phyloP scores from a whole-genome alignment of 2,329 filamentous ascomycete genomes.

The Scytalidium sp. region DNA sequence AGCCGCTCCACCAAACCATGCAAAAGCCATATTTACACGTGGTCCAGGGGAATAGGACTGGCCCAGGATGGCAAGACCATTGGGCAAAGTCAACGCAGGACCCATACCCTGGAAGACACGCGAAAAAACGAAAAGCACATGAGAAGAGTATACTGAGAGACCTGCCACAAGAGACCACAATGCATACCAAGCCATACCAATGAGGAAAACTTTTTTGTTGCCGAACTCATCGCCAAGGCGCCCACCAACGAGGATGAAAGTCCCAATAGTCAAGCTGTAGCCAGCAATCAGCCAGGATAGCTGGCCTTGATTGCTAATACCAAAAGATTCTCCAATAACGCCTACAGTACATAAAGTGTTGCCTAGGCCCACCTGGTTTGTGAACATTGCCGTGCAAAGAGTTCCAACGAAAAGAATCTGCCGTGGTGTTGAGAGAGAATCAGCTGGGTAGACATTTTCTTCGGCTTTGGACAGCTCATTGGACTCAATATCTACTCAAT shows the following conservation, averaged over 20 bases:
- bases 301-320: slow-evolving; percentile 36
- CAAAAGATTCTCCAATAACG: slow-evolving; percentile 44
- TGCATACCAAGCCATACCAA: slow-evolving; percentile 34
- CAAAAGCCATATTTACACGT: slow-evolving; percentile 59
- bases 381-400: slow-evolving; percentile 11
- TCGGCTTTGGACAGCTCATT: slow-evolving; percentile 1
- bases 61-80: slow-evolving; percentile 60
- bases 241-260: slow-evolving; percentile 55
- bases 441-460: slow-evolving; percentile 4
- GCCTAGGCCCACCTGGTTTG: slow-evolving; percentile 38
- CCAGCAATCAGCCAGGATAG: slow-evolving; percentile 56
- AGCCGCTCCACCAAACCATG: slow-evolving; percentile 45
- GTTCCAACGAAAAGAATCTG: slow-evolving; percentile 7
- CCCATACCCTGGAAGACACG: slow-evolving; percentile 58
- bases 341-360: slow-evolving; percentile 43
- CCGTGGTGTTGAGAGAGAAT: slow-evolving; percentile 4
- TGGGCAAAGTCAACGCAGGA: slow-evolving; percentile 60
- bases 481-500: slow-evolving; percentile 1
- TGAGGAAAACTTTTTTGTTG: slow-evolving; percentile 50
- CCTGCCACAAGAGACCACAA: slow-evolving; percentile 15
- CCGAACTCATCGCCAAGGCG: slow-evolving; percentile 57
- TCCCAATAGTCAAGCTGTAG: slow-evolving; percentile 53
- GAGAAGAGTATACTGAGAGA: slow-evolving; percentile 14
- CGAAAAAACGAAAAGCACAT: slow-evolving; percentile 39
- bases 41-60: slow-evolving; percentile 52